A percentile compares a stretch with the other conserved stretches of the same genome.
Evolutionary conservation across 257 asterid genomes (phyloP).

Genomic region (Voacanga thouarsii): DNA sequence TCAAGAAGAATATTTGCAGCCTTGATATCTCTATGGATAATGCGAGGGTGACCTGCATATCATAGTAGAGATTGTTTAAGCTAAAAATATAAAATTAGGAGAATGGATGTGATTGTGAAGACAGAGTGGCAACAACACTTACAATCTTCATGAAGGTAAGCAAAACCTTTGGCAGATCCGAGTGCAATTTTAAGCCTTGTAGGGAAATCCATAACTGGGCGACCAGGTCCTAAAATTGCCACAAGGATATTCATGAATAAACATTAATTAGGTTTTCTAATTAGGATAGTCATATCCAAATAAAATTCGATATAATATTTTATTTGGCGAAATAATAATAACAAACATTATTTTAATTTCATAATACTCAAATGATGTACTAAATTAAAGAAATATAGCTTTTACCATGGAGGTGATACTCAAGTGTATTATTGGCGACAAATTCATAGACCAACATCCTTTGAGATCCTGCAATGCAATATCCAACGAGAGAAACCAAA

Average conservation of each 20-base stretch:
- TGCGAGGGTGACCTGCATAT: constrained; percentile 81
- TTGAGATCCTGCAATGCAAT: constrained; percentile 51
- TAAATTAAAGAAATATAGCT: no score
- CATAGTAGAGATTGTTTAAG: neutral
- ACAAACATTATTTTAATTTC: no score
- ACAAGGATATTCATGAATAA: neutral
- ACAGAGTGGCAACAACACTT: constrained; percentile 8
- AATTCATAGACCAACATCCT: constrained; percentile 63
- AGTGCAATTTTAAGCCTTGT: constrained; percentile 68
- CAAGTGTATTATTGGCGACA: constrained; percentile 54
- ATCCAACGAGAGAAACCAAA: constrained; percentile 58
- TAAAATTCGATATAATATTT: no score
- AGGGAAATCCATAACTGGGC: constrained; percentile 68
- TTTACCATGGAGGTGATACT: constrained; percentile 54
- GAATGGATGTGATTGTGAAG: neutral
- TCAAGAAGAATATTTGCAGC: constrained; percentile 79
- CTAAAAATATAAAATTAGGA: neutral
- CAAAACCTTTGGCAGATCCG: constrained; percentile 89
- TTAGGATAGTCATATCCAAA: no score
- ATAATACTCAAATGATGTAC: no score
- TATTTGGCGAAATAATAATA: no score
- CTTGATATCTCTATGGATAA: constrained; percentile 86
- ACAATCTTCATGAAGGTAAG: constrained; percentile 93
- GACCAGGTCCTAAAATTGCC: constrained; percentile 42
- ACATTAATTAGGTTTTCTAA: no score